Base-by-base conservation (phyloP, 78 protist genomes). In the Speleostelium caveatum region DNA sequence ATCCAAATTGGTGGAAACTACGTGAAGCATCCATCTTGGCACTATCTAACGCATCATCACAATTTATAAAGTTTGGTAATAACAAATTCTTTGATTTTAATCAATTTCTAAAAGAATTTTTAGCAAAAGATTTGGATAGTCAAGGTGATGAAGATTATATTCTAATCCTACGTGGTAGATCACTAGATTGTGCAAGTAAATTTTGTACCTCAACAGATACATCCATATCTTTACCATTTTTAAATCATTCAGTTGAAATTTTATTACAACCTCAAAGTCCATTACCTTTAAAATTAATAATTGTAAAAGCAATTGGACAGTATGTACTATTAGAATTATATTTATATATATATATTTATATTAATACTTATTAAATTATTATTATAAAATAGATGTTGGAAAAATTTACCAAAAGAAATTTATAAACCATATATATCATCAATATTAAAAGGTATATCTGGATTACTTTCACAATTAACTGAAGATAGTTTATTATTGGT, bases 241-340 rank as follows among this genome's bases (percentile, higher is more conserved):
- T 80, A 26, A 65, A 26, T 8, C 78, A 45, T n/a, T 14, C 89
- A 0, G 77, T 80, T 0, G 3, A 32, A 1, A 53, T 80, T 16
- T 10, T 78, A 28, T 3, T 1, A 6, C 21, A 30, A 2, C 45
- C 32, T 7, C 12, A 12, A 6, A 19, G 6, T 5, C 87, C 87
- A 22, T 10, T 66, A 7, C 41, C 74, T 22, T 35, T 51, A 3
- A 78, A 78, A 14, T 14, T 78, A 1, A n/a, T 33, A 0, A 45
- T 75, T 2, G 36, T 78, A 7, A 65, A 63, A 39, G 73, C 87
- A 12, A 65, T 78, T 26, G 62, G 60, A n/a, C n/a, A n/a, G n/a
- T n/a, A n/a, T n/a, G n/a, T n/a, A n/a, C n/a, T n/a, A n/a, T n/a
- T n/a, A n/a, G n/a, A n/a, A n/a, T n/a, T n/a, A n/a, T n/a, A n/a